Percentiles rank a stretch among this genome's conserved stretches.
These are phyloP conservation scores for Tardiomyces blankii DNA, from an alignment of 1,139 yeast genomes.

Conservation along the genomic window DNA sequence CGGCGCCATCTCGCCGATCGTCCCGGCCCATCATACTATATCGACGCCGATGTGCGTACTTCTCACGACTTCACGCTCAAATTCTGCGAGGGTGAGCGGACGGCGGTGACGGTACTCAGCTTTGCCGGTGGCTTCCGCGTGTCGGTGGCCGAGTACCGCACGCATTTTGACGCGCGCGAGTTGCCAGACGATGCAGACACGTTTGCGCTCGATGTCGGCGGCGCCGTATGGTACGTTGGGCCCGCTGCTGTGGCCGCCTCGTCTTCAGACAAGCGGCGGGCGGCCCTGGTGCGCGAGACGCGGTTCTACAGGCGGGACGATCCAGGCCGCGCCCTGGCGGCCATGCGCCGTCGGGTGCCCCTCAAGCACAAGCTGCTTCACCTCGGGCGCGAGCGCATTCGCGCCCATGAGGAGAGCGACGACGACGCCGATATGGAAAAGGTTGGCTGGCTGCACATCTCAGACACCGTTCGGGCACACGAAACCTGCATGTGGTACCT, in stretches of 20 bases:
- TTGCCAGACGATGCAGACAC: too few relatives aligned
- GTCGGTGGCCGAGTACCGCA: background rate
- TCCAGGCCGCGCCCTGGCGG: background rate
- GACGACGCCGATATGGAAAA: background rate
- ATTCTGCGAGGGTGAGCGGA: conserved; percentile 3
- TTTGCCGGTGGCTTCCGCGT: background rate
- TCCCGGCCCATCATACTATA: conserved; percentile 20
- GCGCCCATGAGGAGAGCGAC: background rate
- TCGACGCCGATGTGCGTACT: conserved; percentile 6
- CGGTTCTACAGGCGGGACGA: background rate
- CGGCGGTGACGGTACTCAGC: conserved; percentile 6
- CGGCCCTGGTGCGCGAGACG: background rate
- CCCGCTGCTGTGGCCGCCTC: background rate
- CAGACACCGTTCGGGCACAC: background rate
- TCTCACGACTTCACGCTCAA: background rate
- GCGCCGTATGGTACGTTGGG: background rate
- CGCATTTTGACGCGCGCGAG: background rate
- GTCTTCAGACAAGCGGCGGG: background rate
- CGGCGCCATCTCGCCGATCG: conserved; percentile 15
- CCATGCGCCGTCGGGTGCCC: background rate
- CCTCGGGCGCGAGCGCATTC: background rate
- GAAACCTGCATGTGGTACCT: background rate
- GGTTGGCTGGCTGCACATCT: conserved; percentile 1
- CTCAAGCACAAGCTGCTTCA: background rate
- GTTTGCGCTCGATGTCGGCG: background rate